These are phyloP conservation scores for Dendrobium catenatum DNA, from an alignment of 106 monocot genomes.

Conservation along the genomic window DNA sequence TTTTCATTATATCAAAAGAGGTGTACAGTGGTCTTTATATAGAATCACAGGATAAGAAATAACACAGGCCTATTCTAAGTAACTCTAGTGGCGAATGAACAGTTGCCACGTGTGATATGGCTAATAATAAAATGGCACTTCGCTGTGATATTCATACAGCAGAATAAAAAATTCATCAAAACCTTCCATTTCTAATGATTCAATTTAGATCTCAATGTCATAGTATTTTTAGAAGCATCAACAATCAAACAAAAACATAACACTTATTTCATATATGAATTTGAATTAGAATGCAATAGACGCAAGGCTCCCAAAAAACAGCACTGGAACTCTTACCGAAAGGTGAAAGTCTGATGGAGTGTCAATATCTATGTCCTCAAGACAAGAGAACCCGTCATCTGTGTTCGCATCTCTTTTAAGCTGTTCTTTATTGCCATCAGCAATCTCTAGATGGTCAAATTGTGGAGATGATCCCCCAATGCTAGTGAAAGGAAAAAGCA, in stretches of 20 bases:
- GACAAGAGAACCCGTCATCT: conserved; percentile 28
- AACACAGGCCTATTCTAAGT: too few species aligned
- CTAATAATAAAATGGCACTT: too few species aligned
- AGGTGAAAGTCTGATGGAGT: conserved; percentile 65
- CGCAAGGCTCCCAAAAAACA: background rate
- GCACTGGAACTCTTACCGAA: conserved; percentile 29
- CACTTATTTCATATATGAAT: background rate
- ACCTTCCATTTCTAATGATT: background rate
- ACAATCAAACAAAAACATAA: background rate
- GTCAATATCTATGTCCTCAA: conserved; percentile 41
- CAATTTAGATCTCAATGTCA: background rate
- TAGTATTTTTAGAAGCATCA: background rate
- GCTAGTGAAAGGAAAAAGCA: conserved; percentile 43
- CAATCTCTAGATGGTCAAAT: background rate
- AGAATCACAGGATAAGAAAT: too few species aligned
- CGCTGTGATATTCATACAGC: too few species aligned
- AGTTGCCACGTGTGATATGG: too few species aligned
- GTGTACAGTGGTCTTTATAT: too few species aligned
- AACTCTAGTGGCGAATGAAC: too few species aligned
- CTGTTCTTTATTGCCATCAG: background rate
- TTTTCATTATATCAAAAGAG: too few species aligned
- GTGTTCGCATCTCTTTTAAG: background rate
- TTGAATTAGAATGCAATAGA: background rate
- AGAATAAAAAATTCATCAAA: too few species aligned
- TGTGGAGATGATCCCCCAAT: conserved; percentile 23